Percentiles rank a stretch among this genome's conserved stretches.
Evolutionary conservation across 176 grass and related monocot species (phyloP).

Genomic region (Aegilops bicornis): DNA sequence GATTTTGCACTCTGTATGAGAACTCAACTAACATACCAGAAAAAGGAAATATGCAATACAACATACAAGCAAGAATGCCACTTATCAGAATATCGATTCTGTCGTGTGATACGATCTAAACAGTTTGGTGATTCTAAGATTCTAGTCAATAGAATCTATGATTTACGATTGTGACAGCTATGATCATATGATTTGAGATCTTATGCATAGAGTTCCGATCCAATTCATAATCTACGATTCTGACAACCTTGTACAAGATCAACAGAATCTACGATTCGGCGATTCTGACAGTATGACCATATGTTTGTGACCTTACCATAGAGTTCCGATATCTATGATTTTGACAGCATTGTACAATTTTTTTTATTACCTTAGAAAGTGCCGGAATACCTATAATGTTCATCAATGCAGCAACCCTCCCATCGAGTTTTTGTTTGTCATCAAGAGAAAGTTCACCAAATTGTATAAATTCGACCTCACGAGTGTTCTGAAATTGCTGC

Average conservation of each 20-base stretch:
- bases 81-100: not conserved
- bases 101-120: not conserved
- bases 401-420: constrained; percentile 72
- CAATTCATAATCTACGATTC: not conserved
- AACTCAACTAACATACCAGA: not conserved
- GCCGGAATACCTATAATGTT: constrained; percentile 72
- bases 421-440: constrained; percentile 47
- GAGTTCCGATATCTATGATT: too few species aligned
- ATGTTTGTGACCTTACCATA: too few species aligned
- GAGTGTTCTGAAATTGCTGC: constrained; percentile 55
- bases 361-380: constrained; percentile 81
- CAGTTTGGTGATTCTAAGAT: not conserved
- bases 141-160: not conserved
- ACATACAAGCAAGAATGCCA: not conserved
- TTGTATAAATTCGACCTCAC: constrained; percentile 54
- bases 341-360: too few species aligned
- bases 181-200: not conserved
- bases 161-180: not conserved
- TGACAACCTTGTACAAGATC: not conserved
- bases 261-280: too few species aligned
- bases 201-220: not conserved
- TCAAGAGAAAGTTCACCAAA: constrained; percentile 66
- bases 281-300: too few species aligned
- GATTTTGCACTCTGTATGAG: not conserved
- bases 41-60: not conserved